phyloP scores from a whole-genome alignment of 2,329 filamentous ascomycete genomes.

The Mycosphaerella arachidis region DNA sequence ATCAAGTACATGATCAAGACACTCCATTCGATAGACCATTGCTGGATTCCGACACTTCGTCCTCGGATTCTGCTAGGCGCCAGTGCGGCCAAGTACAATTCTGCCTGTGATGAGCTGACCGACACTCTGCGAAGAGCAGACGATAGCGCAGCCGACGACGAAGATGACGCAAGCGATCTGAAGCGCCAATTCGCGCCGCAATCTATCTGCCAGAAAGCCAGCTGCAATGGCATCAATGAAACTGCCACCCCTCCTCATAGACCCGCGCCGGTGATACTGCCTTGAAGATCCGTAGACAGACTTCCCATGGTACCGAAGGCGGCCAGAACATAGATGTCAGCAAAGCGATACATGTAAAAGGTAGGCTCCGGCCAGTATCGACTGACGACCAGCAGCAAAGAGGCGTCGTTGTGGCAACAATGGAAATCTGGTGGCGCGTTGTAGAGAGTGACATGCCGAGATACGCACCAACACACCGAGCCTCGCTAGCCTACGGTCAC shows the following conservation, averaged over 20 bases:
- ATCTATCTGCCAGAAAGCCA: conserved; percentile 53
- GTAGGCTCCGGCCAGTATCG: background rate
- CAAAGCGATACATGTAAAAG: conserved; percentile 25
- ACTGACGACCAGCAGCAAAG: background rate
- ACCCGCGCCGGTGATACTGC: conserved; percentile 63
- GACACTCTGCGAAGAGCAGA: conserved; percentile 60
- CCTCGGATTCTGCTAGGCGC: conserved; percentile 55
- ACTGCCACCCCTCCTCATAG: conserved; percentile 66
- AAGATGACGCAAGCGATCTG: conserved; percentile 42
- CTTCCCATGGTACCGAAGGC: conserved; percentile 59
- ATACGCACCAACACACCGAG: background rate
- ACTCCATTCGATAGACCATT: conserved; percentile 64
- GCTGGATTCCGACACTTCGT: conserved; percentile 65
- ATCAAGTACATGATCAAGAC: conserved; percentile 67
- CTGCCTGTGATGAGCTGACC: conserved; percentile 66
- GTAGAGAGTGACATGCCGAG: background rate
- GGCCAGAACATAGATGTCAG: conserved; percentile 53
- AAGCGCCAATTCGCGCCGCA: conserved; percentile 51
- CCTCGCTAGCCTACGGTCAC: background rate
- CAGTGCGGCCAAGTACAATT: conserved; percentile 58
- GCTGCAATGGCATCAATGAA: conserved; percentile 59
- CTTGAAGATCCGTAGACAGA: conserved; percentile 56
- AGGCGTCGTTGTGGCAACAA: background rate
- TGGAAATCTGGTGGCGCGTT: background rate
- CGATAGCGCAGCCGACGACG: conserved; percentile 56